Percentiles rank a stretch among this genome's conserved stretches.
Conservation (phyloP, 345 rosid species). For the Gossypium sturtianum region DNA sequence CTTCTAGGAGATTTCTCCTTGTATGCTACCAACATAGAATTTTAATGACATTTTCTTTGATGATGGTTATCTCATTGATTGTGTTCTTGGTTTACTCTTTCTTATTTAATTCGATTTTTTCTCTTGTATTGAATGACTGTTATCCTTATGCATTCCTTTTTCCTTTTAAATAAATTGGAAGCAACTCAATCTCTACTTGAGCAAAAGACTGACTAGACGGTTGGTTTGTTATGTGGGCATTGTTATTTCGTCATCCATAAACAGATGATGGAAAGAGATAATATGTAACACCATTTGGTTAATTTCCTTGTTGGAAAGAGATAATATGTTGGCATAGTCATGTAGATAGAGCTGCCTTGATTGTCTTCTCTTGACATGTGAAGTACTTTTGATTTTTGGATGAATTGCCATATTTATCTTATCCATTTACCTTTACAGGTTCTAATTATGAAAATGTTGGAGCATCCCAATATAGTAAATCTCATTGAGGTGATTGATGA, state of each 20-base stretch:
- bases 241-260: not conserved
- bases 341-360: not conserved
- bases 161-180: constrained; percentile 2
- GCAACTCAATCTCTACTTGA: constrained; percentile 1
- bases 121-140: not conserved
- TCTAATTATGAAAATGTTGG: constrained; percentile 83
- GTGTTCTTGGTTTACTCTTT: constrained; percentile 5
- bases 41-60: not conserved
- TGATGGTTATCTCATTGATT: constrained; percentile 1
- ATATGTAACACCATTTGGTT: not conserved
- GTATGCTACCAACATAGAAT: not conserved
- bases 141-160: not conserved
- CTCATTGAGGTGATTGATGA: constrained; percentile 98
- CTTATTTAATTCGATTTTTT: not conserved
- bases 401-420: not conserved
- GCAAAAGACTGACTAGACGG: not conserved
- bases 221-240: not conserved
- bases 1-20: not conserved
- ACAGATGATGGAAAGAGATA: not conserved
- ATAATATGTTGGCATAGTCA: no score
- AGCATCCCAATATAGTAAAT: constrained; percentile 96
- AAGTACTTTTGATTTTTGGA: not conserved
- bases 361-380: not conserved
- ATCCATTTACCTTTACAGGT: constrained; percentile 42
- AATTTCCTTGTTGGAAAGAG: not conserved